Conservation (phyloP, 2,329 filamentous ascomycete genomes). For the Phialophora chinensis region DNA sequence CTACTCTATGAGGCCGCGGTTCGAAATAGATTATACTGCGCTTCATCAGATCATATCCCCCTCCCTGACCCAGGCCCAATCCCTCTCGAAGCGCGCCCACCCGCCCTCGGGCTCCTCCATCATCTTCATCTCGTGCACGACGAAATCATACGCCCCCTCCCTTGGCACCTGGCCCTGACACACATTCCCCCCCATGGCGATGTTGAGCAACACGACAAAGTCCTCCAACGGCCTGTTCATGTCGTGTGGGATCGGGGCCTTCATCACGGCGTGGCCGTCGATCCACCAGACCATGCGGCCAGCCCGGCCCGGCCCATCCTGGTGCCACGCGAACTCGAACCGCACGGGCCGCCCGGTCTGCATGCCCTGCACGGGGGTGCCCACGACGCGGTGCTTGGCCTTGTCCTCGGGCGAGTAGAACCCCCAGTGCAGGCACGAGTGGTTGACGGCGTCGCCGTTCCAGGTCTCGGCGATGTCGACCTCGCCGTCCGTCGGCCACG, state of each 20-base stretch:
- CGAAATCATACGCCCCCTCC: slow-evolving; percentile 37
- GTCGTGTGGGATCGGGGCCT: slow-evolving; percentile 34
- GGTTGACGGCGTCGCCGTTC: slow-evolving; percentile 38
- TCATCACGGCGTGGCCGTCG: slow-evolving; percentile 39
- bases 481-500: slow-evolving; percentile 39
- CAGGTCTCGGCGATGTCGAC: slow-evolving; percentile 40
- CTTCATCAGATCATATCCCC: slow-evolving; percentile 30
- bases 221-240: slow-evolving; percentile 36
- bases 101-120: slow-evolving; percentile 37
- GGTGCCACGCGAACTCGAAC: slow-evolving; percentile 39
- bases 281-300: slow-evolving; percentile 37
- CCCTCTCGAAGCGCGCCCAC: slow-evolving; percentile 36
- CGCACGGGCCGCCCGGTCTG: slow-evolving; percentile 30
- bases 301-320: slow-evolving; percentile 23
- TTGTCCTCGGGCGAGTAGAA: slow-evolving; percentile 36
- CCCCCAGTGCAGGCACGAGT: slow-evolving; percentile 40
- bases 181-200: slow-evolving; percentile 41
- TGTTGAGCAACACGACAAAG: slow-evolving; percentile 37
- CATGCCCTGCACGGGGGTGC: slow-evolving; percentile 35
- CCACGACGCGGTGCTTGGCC: slow-evolving; percentile 37
- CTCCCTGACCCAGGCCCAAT: slow-evolving; percentile 32
- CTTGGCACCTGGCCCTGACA: slow-evolving; percentile 36
- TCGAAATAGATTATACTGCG: not conserved
- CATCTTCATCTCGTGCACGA: slow-evolving; percentile 38
- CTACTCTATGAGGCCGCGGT: not conserved